These are phyloP conservation scores for Lunularia cruciata DNA, from an alignment of 225 moss, liverwort and hornwort species.

Conservation along the genomic window DNA sequence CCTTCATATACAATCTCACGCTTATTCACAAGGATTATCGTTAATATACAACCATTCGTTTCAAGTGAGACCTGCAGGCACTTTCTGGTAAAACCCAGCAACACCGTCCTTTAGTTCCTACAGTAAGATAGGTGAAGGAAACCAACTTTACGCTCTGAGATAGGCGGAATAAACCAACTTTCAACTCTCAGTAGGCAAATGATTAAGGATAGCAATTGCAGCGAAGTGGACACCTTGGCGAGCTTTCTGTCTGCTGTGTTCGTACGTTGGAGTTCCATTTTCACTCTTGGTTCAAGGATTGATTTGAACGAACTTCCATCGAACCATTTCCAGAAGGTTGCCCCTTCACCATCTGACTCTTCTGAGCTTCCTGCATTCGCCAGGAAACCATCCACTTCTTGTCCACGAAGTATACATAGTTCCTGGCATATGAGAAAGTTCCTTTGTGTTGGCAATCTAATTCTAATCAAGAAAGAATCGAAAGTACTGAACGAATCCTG, in stretches of 20 bases:
- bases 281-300: conserved; percentile 25
- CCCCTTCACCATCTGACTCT: conserved; percentile 51
- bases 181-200: too few relatives aligned
- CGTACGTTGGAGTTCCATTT: conserved; percentile 13
- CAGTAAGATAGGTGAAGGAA: too few relatives aligned
- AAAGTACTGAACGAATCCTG: too few relatives aligned
- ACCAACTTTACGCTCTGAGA: too few relatives aligned
- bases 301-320: conserved; percentile 43
- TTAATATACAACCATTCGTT: too few relatives aligned
- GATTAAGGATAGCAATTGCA: too few relatives aligned
- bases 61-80: too few relatives aligned
- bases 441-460: neutral
- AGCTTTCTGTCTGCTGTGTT: conserved; percentile 6
- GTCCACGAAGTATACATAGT: conserved; percentile 34
- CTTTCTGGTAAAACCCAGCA: too few relatives aligned
- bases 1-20: too few relatives aligned
- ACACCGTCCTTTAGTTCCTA: too few relatives aligned
- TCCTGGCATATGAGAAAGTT: conserved; percentile 26
- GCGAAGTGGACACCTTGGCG: conserved; percentile 27
- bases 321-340: conserved; percentile 56
- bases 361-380: conserved; percentile 34
- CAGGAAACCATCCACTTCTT: conserved; percentile 38
- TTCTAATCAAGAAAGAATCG: neutral
- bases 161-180: too few relatives aligned
- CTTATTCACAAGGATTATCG: too few relatives aligned